A percentile compares a stretch with the other conserved stretches of the same genome.
Conservation (phyloP, 2,329 filamentous ascomycete genomes). For the Cladosporium sp. region DNA sequence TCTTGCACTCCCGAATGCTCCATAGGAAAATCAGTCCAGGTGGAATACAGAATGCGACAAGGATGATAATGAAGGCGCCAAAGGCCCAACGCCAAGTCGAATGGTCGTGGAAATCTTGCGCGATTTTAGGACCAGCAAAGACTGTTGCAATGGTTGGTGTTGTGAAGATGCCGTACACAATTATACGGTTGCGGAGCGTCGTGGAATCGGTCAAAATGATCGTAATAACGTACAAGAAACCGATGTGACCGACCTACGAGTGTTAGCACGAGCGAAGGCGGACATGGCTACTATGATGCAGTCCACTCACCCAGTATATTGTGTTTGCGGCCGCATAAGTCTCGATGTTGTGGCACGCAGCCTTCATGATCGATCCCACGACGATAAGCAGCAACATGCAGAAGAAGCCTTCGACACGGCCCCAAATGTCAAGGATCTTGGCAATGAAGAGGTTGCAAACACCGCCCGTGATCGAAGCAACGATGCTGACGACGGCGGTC, state of each 20-base stretch:
- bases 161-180: constrained; percentile 33
- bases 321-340: constrained; percentile 35
- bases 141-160: constrained; percentile 37
- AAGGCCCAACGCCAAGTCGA: constrained; percentile 35
- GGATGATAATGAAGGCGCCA: constrained; percentile 35
- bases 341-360: constrained; percentile 30
- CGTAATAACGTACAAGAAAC: constrained; percentile 33
- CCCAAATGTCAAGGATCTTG: constrained; percentile 68
- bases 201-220: constrained; percentile 38
- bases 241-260: constrained; percentile 29
- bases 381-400: constrained; percentile 55
- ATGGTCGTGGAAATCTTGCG: constrained; percentile 25
- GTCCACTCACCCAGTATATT: constrained; percentile 40
- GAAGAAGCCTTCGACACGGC: constrained; percentile 64
- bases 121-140: constrained; percentile 32
- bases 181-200: constrained; percentile 33
- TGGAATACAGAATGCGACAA: constrained; percentile 31
- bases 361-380: constrained; percentile 33
- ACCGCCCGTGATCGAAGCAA: constrained; percentile 40
- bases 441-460: constrained; percentile 55
- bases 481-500: constrained; percentile 38
- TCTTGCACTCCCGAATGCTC: constrained; percentile 29
- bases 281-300: not conserved
- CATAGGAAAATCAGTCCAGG: constrained; percentile 39
- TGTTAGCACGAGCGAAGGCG: not conserved